phyloP scores from a whole-genome alignment of 306 rosid species.

The Betula pendula region DNA sequence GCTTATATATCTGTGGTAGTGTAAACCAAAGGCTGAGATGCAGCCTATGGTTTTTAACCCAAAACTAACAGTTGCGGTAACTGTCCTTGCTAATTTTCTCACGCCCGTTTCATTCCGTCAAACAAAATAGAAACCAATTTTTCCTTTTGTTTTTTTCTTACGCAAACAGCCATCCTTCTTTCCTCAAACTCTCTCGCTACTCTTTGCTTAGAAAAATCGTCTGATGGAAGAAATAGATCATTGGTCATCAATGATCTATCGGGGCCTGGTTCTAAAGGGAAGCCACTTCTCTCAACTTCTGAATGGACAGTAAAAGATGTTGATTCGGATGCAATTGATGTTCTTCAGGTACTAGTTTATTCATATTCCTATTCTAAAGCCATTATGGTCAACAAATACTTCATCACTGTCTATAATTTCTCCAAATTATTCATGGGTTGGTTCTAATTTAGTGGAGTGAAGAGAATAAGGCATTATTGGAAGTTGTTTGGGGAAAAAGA shows the following conservation, averaged over 20 bases:
- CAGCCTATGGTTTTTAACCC: no score
- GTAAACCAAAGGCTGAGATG: no score
- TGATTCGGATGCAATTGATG: conserved; percentile 88
- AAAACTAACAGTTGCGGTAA: no score
- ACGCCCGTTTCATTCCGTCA: no score
- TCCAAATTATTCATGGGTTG: not conserved
- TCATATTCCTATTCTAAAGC: not conserved
- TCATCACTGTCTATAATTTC: not conserved
- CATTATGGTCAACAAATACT: not conserved
- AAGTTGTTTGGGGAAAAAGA: not conserved
- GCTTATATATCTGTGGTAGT: no score
- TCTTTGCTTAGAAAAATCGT: no score
- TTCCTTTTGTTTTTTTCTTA: no score
- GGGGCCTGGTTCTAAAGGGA: conserved; percentile 47
- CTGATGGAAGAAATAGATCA: no score
- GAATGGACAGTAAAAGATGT: conserved; percentile 81
- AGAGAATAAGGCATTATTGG: not conserved
- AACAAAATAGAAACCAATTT: no score
- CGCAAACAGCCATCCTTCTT: no score
- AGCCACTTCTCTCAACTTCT: conserved; percentile 47
- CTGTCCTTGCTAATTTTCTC: no score
- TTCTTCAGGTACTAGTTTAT: conserved; percentile 64
- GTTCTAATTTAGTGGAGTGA: not conserved
- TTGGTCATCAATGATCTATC: conserved; percentile 65
- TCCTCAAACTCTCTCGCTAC: no score